Evolutionary conservation across 1,284 basidiomycete species (phyloP).

Genomic region (Irpex lacteus): DNA sequence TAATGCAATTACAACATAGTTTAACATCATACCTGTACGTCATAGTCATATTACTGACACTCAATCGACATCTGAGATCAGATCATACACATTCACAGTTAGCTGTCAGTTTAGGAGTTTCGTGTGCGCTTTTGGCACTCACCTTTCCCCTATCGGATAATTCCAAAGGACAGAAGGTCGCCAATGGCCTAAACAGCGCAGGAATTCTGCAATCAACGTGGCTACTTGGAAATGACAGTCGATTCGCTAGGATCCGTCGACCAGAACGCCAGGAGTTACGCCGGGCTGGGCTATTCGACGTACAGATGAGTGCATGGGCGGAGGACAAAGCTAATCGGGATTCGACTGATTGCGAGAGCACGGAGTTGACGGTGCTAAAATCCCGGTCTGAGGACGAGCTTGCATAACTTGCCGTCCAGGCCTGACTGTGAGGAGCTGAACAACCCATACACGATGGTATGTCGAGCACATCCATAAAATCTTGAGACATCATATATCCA

Average conservation of each 20-base stretch:
- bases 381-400: no score
- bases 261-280: background rate
- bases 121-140: background rate
- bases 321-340: background rate
- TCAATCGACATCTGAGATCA: background rate
- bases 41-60: background rate
- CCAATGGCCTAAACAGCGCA: background rate
- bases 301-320: background rate
- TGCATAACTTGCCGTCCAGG: no score
- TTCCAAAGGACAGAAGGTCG: background rate
- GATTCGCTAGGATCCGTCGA: background rate
- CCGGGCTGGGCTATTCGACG: background rate
- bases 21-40: background rate
- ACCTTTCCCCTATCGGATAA: background rate
- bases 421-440: no score
- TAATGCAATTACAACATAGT: background rate
- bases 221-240: conserved; percentile 1
- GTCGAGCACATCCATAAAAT: background rate
- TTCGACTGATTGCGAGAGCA: no score
- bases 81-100: background rate
- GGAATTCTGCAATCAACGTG: conserved; percentile 1
- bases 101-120: background rate
- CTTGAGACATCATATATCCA: background rate
- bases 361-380: no score
- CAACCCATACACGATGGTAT: background rate